Evolutionary conservation across 2,329 filamentous ascomycete genomes (phyloP).

Genomic region (Anthostomella pinea): DNA sequence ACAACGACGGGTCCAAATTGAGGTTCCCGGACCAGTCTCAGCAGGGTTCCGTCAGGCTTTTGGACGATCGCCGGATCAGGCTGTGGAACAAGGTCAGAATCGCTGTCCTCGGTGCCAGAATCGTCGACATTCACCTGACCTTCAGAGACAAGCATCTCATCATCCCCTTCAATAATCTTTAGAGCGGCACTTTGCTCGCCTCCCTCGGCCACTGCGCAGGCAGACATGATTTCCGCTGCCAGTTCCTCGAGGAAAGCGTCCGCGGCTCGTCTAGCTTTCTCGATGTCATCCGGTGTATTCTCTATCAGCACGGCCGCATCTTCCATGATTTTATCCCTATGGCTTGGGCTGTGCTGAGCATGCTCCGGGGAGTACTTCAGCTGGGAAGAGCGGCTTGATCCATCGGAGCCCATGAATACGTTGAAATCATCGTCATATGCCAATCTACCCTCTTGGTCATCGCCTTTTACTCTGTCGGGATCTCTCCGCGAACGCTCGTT

Average conservation of each 20-base stretch:
- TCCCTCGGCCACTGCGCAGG: too few species aligned
- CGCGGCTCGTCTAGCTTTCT: slow-evolving; percentile 8
- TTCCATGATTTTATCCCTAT: slow-evolving; percentile 4
- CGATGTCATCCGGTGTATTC: slow-evolving; percentile 3
- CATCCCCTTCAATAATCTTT: too few species aligned
- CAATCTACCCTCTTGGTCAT: slow-evolving; percentile 21
- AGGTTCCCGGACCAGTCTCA: slow-evolving; percentile 11
- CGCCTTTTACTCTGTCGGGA: slow-evolving; percentile 2
- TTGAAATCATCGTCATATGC: slow-evolving; percentile 22
- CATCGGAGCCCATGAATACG: slow-evolving; percentile 5
- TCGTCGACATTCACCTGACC: slow-evolving; percentile 3
- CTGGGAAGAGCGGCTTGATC: background rate
- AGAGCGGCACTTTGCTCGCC: too few species aligned
- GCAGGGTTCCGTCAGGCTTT: slow-evolving; percentile 5
- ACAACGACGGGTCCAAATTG: slow-evolving; percentile 16
- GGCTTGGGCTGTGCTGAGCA: too few species aligned
- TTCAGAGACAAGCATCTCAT: background rate
- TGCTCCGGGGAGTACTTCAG: background rate
- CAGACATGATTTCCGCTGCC: slow-evolving; percentile 8
- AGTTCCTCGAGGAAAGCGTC: slow-evolving; percentile 18
- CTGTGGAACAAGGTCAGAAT: background rate
- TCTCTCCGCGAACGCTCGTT: background rate
- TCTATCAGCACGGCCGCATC: background rate
- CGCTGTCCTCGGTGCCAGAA: background rate
- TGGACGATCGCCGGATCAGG: slow-evolving; percentile 1